phyloP scores from a whole-genome alignment of 495 filamentous ascomycete genomes.

The Daldinia childiae region DNA sequence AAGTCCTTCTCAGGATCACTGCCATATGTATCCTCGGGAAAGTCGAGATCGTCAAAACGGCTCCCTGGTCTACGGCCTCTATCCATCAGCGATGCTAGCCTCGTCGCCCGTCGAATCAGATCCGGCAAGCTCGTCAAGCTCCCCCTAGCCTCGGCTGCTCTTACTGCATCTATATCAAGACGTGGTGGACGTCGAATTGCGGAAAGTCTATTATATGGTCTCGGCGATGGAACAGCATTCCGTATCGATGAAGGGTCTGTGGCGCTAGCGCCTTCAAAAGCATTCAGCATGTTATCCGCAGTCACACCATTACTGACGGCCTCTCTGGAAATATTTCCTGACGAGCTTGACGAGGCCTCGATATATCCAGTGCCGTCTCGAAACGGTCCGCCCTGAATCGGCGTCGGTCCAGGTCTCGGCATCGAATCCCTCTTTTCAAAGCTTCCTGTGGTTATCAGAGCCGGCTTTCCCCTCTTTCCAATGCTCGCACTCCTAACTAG shows the following conservation, averaged over 20 bases:
- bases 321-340: slow-evolving; percentile 41
- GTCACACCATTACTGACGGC: slow-evolving; percentile 44
- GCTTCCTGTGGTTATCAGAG: slow-evolving; percentile 68
- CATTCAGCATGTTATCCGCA: slow-evolving; percentile 55
- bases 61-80: slow-evolving; percentile 82
- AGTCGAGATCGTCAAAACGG: slow-evolving; percentile 64
- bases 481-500: slow-evolving; percentile 82
- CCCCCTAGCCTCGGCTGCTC: slow-evolving; percentile 80
- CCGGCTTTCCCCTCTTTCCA: slow-evolving; percentile 76
- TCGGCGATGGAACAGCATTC: slow-evolving; percentile 49
- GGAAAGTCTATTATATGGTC: slow-evolving; percentile 54
- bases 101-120: slow-evolving; percentile 87
- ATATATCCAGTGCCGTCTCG: slow-evolving; percentile 55
- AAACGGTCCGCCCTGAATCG: slow-evolving; percentile 50
- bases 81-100: slow-evolving; percentile 87
- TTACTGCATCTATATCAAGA: slow-evolving; percentile 80
- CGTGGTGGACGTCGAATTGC: slow-evolving; percentile 74
- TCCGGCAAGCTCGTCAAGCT: slow-evolving; percentile 92
- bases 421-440: slow-evolving; percentile 39
- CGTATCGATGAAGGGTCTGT: slow-evolving; percentile 48
- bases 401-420: slow-evolving; percentile 46
- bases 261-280: slow-evolving; percentile 55
- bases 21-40: slow-evolving; percentile 48
- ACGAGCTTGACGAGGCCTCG: slow-evolving; percentile 55
- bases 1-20: slow-evolving; percentile 51